Base-by-base conservation (phyloP, 345 rosid genomes). In the Murraya paniculata region DNA sequence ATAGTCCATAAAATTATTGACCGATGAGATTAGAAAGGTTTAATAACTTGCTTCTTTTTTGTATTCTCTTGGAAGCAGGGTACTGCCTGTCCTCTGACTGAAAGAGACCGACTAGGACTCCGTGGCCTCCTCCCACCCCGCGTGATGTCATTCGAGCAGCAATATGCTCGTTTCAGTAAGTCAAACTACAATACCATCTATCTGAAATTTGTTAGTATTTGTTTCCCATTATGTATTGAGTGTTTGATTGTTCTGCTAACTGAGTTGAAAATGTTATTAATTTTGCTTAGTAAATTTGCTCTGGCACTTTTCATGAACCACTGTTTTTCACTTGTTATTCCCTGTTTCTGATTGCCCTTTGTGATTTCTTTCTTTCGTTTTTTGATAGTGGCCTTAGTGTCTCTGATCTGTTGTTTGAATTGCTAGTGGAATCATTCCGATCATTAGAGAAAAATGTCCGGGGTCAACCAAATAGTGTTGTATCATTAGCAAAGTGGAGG, bases 101-200 rank as follows among this genome's bases (percentile, higher is more conserved):
- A 96, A 88, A 92, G 99, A 82, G 98, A 96, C 81, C 89, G 99
- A 74, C 85, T 96, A 50, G 99, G 99, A 25, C 88, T 96, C 14
- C 88, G 99, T 62, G 99, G 98, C 36, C 92, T 96, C 64, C 99
- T 96, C 79, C 99, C 99, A 13, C 98, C 99, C 70, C 97, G 98
- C 50, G 92, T 96, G 38, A 88, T 96, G 53, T 91, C 99, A 57
- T 91, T 91, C 74, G 94, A 90, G 85, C 97, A 96, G 3, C 99
- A 96, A 75, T 84, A 94, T 88, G 94, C 77, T 57, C 99, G 99
- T 83, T 96, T 96, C 86, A 91, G 99, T 96, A 86, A 90, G 98
- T 87, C 9, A 60, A 64, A 27, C 31, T 25, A 18, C 21, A 39
- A 19, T 61, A n/a, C 36, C 7, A 10, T 62, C 72, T 25, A 16